These are phyloP conservation scores for Russula compacta DNA, from an alignment of 768 basidiomycete species.

Conservation along the genomic window DNA sequence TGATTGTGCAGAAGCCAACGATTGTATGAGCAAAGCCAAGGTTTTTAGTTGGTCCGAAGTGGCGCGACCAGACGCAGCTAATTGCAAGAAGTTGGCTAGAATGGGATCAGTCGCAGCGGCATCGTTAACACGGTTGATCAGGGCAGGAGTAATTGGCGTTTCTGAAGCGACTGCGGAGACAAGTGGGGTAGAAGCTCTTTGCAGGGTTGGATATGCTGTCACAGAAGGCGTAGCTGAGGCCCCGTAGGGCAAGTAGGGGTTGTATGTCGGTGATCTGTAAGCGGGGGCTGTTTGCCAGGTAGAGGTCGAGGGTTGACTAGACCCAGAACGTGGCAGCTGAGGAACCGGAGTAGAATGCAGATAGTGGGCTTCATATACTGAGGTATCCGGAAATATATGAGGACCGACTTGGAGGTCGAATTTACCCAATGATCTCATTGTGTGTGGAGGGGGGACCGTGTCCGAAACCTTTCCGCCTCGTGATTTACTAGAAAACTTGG, in stretches of 20 bases:
- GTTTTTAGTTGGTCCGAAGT: conserved; percentile 56
- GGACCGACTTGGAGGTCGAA: conserved; percentile 71
- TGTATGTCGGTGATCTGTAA: conserved; percentile 13
- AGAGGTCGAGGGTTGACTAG: conserved; percentile 21
- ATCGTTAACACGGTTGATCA: conserved; percentile 55
- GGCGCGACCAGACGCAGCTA: conserved; percentile 54
- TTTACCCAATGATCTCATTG: conserved; percentile 52
- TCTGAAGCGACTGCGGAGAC: conserved; percentile 38
- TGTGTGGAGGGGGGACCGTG: conserved; percentile 53
- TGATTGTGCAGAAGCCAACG: conserved; percentile 36
- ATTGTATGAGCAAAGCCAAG: conserved; percentile 65
- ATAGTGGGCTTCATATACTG: conserved; percentile 69
- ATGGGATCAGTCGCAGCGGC: conserved; percentile 60
- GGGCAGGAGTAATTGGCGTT: conserved; percentile 43
- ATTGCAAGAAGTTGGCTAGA: conserved; percentile 55
- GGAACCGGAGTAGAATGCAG: conserved; percentile 28
- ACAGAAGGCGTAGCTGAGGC: neutral
- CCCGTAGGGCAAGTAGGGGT: neutral
- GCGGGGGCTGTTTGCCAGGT: conserved; percentile 14
- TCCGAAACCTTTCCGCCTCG: conserved; percentile 50
- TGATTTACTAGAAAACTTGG: conserved; percentile 60
- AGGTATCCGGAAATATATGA: conserved; percentile 58
- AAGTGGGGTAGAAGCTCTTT: conserved; percentile 31
- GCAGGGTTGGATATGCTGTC: conserved; percentile 3
- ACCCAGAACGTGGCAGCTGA: conserved; percentile 21